These are phyloP conservation scores for Tetracladium marchalianum DNA, from an alignment of 495 filamentous ascomycete genomes.

Conservation along the genomic window DNA sequence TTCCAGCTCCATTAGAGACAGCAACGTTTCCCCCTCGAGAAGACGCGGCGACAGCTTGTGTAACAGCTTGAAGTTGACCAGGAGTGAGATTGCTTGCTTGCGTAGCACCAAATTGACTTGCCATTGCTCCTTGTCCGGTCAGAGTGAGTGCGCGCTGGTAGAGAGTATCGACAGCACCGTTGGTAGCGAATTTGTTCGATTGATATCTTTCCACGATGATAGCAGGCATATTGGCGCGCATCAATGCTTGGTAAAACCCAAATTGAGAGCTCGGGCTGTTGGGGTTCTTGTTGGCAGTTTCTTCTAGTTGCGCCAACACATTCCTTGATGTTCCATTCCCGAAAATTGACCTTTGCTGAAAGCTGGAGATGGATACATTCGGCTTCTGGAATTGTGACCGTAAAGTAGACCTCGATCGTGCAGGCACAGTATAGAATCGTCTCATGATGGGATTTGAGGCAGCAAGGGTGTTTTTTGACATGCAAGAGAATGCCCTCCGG, in stretches of 20 bases:
- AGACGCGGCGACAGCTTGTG: constrained; percentile 76
- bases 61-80: constrained; percentile 72
- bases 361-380: background rate
- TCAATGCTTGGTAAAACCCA: constrained; percentile 84
- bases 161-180: constrained; percentile 56
- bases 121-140: constrained; percentile 39
- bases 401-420: constrained; percentile 8
- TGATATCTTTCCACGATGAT: constrained; percentile 86
- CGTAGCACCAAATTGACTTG: constrained; percentile 9
- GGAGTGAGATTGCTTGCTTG: constrained; percentile 28
- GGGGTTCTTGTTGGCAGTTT: constrained; percentile 84
- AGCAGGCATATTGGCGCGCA: constrained; percentile 83
- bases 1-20: constrained; percentile 40
- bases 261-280: constrained; percentile 78
- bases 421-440: constrained; percentile 11
- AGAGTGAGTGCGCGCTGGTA: constrained; percentile 67
- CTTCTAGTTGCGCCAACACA: constrained; percentile 51
- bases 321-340: constrained; percentile 27
- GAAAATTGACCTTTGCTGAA: constrained; percentile 17
- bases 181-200: constrained; percentile 73
- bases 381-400: constrained; percentile 7
- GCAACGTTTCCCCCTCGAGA: constrained; percentile 57
- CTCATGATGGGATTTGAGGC: constrained; percentile 29
- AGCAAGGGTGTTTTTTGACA: constrained; percentile 22
- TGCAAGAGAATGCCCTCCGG: constrained; percentile 18